These are phyloP conservation scores for Dictyostelium brefeldianum DNA, from an alignment of 78 protist species.

Conservation along the genomic window DNA sequence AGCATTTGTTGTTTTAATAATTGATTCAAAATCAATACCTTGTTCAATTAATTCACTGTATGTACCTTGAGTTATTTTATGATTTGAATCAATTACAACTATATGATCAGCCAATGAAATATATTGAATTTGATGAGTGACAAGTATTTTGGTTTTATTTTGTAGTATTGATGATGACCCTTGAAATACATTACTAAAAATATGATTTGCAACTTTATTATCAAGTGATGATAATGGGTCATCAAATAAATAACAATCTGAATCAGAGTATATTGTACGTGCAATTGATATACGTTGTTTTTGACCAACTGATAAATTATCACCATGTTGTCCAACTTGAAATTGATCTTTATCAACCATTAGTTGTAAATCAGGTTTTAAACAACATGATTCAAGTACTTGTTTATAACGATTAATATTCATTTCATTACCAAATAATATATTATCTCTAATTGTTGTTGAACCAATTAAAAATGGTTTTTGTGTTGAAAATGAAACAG, in stretches of 20 bases:
- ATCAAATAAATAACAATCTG: slow-evolving; percentile 90
- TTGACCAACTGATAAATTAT: slow-evolving; percentile 98
- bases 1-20: too few relatives aligned
- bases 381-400: slow-evolving; percentile 89
- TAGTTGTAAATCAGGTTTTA: slow-evolving; percentile 78
- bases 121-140: slow-evolving; percentile 87
- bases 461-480: slow-evolving; percentile 93
- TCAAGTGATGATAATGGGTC: slow-evolving; percentile 96
- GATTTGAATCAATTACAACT: slow-evolving; percentile 54
- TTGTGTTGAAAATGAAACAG: slow-evolving; percentile 84
- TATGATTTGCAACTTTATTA: slow-evolving; percentile 87
- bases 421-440: slow-evolving; percentile 93
- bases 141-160: slow-evolving; percentile 84
- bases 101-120: slow-evolving; percentile 87
- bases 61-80: slow-evolving; percentile 71
- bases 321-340: slow-evolving; percentile 98
- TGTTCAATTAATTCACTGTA: slow-evolving; percentile 56
- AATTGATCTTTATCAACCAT: slow-evolving; percentile 91
- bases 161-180: background rate
- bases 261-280: slow-evolving; percentile 85
- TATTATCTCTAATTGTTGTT: slow-evolving; percentile 93
- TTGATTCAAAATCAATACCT: slow-evolving; percentile 75
- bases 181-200: slow-evolving; percentile 78
- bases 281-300: slow-evolving; percentile 96
- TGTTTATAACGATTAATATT: slow-evolving; percentile 77